phyloP scores from a whole-genome alignment of 345 rosid genomes.

The Eucalyptus marginata region DNA sequence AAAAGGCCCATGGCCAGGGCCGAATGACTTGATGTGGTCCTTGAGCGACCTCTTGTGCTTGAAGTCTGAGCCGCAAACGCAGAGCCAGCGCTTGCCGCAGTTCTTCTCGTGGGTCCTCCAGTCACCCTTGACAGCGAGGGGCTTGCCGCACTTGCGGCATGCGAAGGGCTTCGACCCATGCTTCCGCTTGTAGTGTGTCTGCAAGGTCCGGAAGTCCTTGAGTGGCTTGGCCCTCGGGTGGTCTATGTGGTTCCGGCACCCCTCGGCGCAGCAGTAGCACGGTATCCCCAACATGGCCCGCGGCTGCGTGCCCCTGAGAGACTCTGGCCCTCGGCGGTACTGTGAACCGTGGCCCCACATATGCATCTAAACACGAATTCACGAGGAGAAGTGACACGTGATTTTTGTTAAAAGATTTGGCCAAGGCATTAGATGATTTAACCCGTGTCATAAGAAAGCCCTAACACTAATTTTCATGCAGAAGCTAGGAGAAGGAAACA shows the following conservation, averaged over 20 bases:
- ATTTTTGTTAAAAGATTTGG: neutral
- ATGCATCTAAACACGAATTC: conserved; percentile 44
- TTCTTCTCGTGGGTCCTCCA: conserved; percentile 92
- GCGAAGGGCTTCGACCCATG: conserved; percentile 57
- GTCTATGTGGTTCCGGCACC: conserved; percentile 79
- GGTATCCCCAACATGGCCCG: conserved; percentile 45
- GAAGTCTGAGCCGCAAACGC: conserved; percentile 79
- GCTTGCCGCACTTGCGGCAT: conserved; percentile 77
- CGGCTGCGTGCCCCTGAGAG: conserved; percentile 63
- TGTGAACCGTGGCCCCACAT: conserved; percentile 97
- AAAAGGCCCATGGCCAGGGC: conserved; percentile 57
- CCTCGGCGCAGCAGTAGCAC: conserved; percentile 79
- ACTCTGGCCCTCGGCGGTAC: conserved; percentile 66
- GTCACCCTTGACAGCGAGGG: conserved; percentile 77
- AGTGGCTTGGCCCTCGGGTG: conserved; percentile 69
- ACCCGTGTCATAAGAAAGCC: neutral
- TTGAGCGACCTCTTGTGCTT: conserved; percentile 92
- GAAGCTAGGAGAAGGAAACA: neutral
- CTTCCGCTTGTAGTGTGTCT: conserved; percentile 85
- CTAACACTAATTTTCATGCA: neutral
- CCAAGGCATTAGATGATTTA: neutral
- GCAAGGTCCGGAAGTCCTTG: conserved; percentile 75
- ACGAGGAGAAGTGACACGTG: neutral
- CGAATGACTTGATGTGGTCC: conserved; percentile 72
- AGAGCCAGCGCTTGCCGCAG: conserved; percentile 91